A percentile compares a stretch with the other conserved stretches of the same genome.
Evolutionary conservation across 176 grass and related monocot species (phyloP).

Genomic region (Saccharum spontaneum): DNA sequence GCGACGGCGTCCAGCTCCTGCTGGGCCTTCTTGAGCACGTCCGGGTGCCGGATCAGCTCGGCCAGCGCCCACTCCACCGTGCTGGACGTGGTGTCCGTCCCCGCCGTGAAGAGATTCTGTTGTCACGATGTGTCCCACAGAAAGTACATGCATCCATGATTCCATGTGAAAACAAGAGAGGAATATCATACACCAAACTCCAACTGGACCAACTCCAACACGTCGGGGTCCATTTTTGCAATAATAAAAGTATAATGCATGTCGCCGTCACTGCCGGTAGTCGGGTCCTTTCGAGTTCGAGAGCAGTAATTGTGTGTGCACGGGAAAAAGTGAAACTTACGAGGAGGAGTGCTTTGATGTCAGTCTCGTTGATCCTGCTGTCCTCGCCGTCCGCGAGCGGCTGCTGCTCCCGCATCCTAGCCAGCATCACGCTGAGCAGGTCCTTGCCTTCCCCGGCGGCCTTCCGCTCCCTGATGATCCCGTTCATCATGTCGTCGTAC

Average conservation of each 20-base stretch:
- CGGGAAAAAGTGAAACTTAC: not conserved
- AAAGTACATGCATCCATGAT: no score
- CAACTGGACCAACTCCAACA: no score
- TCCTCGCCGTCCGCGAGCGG: not conserved
- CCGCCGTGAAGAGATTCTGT: not conserved
- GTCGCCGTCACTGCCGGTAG: no score
- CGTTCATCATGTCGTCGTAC: not conserved
- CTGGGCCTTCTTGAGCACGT: not conserved
- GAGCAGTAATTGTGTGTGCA: no score
- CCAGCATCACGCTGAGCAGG: not conserved
- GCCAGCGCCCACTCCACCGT: conserved; percentile 17
- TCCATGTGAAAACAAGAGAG: no score
- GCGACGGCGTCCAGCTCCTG: not conserved
- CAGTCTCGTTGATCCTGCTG: not conserved
- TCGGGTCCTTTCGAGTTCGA: no score
- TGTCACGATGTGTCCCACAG: no score
- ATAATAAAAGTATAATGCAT: no score
- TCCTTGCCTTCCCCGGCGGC: not conserved
- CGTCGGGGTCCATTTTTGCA: no score
- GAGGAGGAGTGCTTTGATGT: not conserved
- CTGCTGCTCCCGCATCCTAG: not conserved
- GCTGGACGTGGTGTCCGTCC: conserved; percentile 9
- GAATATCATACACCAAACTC: no score
- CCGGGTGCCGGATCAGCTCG: conserved; percentile 6
- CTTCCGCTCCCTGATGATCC: not conserved